phyloP scores from a whole-genome alignment of 495 filamentous ascomycete species.

The Aspergillus steynii region DNA sequence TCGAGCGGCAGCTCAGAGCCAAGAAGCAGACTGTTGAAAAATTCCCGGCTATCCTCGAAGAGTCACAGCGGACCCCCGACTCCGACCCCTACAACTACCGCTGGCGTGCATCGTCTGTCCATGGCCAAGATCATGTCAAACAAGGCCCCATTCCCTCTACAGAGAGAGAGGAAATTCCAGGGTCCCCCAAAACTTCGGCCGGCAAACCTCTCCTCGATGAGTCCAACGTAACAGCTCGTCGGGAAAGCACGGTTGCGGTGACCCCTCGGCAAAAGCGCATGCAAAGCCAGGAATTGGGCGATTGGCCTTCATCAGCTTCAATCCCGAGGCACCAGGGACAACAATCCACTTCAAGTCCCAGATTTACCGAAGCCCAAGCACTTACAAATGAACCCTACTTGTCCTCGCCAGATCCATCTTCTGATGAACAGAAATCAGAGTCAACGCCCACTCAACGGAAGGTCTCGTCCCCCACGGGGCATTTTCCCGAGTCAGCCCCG shows the following conservation, averaged over 20 bases:
- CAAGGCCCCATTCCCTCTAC: background rate
- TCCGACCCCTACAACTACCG: background rate
- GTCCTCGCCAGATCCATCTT: background rate
- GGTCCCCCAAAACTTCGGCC: background rate
- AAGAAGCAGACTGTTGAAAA: background rate
- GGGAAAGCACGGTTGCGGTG: background rate
- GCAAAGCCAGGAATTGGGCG: background rate
- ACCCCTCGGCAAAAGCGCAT: background rate
- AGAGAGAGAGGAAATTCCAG: background rate
- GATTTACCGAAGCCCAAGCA: background rate
- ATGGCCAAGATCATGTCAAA: background rate
- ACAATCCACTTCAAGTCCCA: background rate
- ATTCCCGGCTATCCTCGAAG: background rate
- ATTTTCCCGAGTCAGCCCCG: background rate
- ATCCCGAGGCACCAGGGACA: background rate
- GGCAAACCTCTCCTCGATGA: background rate
- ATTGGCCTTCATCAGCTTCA: background rate
- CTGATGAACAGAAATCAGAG: background rate
- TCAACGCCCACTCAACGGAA: background rate
- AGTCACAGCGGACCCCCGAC: background rate
- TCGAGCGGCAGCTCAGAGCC: background rate
- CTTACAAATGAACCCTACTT: background rate
- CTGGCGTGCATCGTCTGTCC: background rate
- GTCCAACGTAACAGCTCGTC: background rate
- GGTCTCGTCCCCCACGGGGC: background rate